These are phyloP conservation scores for Teratosphaeria destructans DNA, from an alignment of 2,329 filamentous ascomycete genomes.

Conservation along the genomic window DNA sequence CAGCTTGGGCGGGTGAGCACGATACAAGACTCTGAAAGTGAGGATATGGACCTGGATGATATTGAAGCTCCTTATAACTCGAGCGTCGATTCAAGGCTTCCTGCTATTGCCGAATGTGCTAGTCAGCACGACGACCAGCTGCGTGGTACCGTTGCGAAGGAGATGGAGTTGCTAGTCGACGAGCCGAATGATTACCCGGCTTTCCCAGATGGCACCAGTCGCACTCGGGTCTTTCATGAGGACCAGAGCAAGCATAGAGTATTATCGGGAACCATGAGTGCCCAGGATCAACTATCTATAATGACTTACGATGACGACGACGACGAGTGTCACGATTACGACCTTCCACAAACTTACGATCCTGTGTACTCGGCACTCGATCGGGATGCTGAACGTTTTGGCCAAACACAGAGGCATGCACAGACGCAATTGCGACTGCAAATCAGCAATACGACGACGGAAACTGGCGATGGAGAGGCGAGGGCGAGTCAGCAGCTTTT, in stretches of 20 bases:
- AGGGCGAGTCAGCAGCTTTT: not conserved
- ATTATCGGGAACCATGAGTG: not conserved
- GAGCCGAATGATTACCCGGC: not conserved
- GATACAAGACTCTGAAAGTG: slow-evolving; percentile 12
- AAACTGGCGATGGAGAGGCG: not conserved
- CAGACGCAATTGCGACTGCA: not conserved
- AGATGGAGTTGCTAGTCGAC: too few relatives aligned
- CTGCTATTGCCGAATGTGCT: not conserved
- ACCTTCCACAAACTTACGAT: slow-evolving; percentile 10
- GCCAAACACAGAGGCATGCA: slow-evolving; percentile 9
- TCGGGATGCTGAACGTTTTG: slow-evolving; percentile 13
- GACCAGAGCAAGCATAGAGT: not conserved
- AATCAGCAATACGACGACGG: slow-evolving; percentile 3
- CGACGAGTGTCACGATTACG: slow-evolving; percentile 3
- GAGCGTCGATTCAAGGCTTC: not conserved
- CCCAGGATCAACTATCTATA: not conserved
- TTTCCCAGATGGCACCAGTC: not conserved
- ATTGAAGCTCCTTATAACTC: not conserved
- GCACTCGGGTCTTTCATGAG: not conserved
- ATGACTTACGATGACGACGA: not conserved
- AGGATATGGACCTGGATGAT: slow-evolving; percentile 7
- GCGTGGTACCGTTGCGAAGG: not conserved
- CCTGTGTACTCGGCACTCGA: slow-evolving; percentile 15
- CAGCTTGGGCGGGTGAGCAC: slow-evolving; percentile 7
- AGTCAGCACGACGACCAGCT: not conserved